Evolutionary conservation across 2,329 filamentous ascomycete genomes (phyloP).

Genomic region (Trichoderma citrinoviride): DNA sequence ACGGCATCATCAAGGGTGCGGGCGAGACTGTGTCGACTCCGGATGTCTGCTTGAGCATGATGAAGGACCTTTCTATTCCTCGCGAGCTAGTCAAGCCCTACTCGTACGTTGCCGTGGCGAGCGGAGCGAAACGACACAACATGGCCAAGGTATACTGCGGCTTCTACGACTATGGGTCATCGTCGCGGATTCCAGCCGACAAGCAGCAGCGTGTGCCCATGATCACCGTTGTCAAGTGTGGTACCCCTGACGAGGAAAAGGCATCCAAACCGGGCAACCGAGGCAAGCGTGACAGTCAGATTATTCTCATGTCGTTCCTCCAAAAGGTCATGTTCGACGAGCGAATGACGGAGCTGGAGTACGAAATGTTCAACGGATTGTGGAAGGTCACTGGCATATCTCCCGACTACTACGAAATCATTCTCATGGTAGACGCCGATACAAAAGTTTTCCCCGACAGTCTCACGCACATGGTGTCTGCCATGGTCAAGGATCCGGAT

Average conservation of each 20-base stretch:
- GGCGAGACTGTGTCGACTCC: slow-evolving; percentile 85
- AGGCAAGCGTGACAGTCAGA: slow-evolving; percentile 98
- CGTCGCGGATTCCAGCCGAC: slow-evolving; percentile 74
- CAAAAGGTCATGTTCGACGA: slow-evolving; percentile 99
- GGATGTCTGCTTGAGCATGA: slow-evolving; percentile 87
- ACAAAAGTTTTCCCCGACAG: slow-evolving; percentile 99
- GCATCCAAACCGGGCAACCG: slow-evolving; percentile 92
- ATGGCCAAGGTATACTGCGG: slow-evolving; percentile 99
- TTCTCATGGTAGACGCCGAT: slow-evolving; percentile 98
- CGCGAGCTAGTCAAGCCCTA: slow-evolving; percentile 83
- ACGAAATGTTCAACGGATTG: slow-evolving; percentile 98
- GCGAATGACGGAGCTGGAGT: slow-evolving; percentile 98
- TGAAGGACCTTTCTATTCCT: slow-evolving; percentile 81
- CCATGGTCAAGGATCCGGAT: slow-evolving; percentile 98
- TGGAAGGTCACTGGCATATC: slow-evolving; percentile 99
- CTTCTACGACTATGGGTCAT: slow-evolving; percentile 92
- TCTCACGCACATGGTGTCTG: slow-evolving; percentile 96
- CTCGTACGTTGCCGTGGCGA: slow-evolving; percentile 95
- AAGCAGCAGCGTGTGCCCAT: slow-evolving; percentile 97
- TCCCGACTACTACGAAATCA: slow-evolving; percentile 94
- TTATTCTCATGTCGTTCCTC: slow-evolving; percentile 98
- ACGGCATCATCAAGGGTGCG: slow-evolving; percentile 95
- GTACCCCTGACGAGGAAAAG: slow-evolving; percentile 79
- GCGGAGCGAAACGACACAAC: slow-evolving; percentile 95
- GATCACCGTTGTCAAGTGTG: slow-evolving; percentile 94